These are phyloP conservation scores for Thelephora terrestris DNA, from an alignment of 1,284 basidiomycete species.

Conservation along the genomic window DNA sequence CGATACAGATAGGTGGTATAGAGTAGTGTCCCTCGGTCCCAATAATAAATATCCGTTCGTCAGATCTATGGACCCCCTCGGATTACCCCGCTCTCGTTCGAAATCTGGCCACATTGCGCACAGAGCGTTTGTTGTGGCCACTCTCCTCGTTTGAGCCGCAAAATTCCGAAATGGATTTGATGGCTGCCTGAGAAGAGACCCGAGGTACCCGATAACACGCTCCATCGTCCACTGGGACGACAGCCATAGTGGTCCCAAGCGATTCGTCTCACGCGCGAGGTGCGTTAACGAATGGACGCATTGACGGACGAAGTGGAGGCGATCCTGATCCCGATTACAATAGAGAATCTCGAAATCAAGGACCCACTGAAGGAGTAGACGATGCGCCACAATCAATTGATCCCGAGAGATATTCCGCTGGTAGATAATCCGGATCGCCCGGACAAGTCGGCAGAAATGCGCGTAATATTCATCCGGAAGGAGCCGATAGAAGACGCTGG, in stretches of 20 bases:
- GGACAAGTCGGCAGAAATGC: conserved; percentile 13
- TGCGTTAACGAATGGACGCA: conserved; percentile 16
- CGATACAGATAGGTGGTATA: neutral
- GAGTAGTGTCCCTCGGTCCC: neutral
- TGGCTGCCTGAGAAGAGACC: conserved; percentile 14
- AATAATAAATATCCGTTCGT: conserved; percentile 9
- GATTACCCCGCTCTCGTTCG: neutral
- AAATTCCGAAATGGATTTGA: conserved; percentile 16
- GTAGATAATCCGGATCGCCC: conserved; percentile 10
- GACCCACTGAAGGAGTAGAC: neutral
- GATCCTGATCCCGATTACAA: conserved; percentile 10
- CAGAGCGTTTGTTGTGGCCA: conserved; percentile 13
- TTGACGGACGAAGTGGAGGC: conserved; percentile 18
- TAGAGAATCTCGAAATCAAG: conserved; percentile 16
- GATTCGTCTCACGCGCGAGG: conserved; percentile 7
- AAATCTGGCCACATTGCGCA: conserved; percentile 12
- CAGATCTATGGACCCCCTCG: conserved; percentile 5
- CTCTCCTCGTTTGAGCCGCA: conserved; percentile 8
- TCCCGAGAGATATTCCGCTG: conserved; percentile 5
- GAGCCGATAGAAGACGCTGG: conserved; percentile 6
- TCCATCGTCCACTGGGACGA: conserved; percentile 18
- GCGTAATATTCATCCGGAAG: conserved; percentile 11
- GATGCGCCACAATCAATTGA: conserved; percentile 5
- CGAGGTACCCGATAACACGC: conserved; percentile 18
- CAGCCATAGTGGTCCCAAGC: conserved; percentile 11